phyloP scores from a whole-genome alignment of 2,329 filamentous ascomycete species.

The Neonectria magnoliae region DNA sequence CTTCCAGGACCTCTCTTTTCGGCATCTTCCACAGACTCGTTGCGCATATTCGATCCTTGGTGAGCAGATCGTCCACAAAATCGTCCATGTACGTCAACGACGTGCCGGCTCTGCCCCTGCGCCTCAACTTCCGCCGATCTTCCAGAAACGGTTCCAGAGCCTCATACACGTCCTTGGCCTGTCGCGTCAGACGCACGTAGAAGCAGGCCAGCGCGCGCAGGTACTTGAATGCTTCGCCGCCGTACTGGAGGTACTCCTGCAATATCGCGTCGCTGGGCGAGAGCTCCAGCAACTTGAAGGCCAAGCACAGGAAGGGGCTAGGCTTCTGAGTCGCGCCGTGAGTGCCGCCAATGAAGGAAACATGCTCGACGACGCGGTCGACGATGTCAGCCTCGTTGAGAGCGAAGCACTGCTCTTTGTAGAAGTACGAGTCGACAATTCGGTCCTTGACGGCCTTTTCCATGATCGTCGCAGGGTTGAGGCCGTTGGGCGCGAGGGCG shows the following conservation, averaged over 20 bases:
- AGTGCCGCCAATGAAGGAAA: slow-evolving; percentile 87
- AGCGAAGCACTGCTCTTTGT: slow-evolving; percentile 98
- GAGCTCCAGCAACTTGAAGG: slow-evolving; percentile 93
- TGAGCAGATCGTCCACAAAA: slow-evolving; percentile 91
- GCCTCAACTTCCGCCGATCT: slow-evolving; percentile 84
- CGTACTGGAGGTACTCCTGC: slow-evolving; percentile 79
- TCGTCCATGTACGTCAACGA: slow-evolving; percentile 85
- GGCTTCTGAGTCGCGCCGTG: slow-evolving; percentile 87
- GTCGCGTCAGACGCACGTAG: slow-evolving; percentile 89
- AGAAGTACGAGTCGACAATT: slow-evolving; percentile 95
- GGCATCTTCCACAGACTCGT: slow-evolving; percentile 95
- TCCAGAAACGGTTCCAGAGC: slow-evolving; percentile 84
- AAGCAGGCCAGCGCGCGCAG: slow-evolving; percentile 89
- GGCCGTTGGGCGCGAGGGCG: slow-evolving; percentile 81
- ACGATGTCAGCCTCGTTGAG: slow-evolving; percentile 86
- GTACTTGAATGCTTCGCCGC: slow-evolving; percentile 84
- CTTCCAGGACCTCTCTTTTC: slow-evolving; percentile 82
- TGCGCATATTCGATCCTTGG: slow-evolving; percentile 88
- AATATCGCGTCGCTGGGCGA: slow-evolving; percentile 83
- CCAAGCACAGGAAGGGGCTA: slow-evolving; percentile 91
- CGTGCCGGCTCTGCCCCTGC: slow-evolving; percentile 79
- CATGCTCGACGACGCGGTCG: slow-evolving; percentile 85
- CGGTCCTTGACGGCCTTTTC: slow-evolving; percentile 96
- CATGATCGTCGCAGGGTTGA: slow-evolving; percentile 95
- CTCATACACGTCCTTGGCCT: slow-evolving; percentile 81